Base-by-base conservation (phyloP, 2,329 filamentous ascomycete genomes). In the Furcasterigmium furcatum region DNA sequence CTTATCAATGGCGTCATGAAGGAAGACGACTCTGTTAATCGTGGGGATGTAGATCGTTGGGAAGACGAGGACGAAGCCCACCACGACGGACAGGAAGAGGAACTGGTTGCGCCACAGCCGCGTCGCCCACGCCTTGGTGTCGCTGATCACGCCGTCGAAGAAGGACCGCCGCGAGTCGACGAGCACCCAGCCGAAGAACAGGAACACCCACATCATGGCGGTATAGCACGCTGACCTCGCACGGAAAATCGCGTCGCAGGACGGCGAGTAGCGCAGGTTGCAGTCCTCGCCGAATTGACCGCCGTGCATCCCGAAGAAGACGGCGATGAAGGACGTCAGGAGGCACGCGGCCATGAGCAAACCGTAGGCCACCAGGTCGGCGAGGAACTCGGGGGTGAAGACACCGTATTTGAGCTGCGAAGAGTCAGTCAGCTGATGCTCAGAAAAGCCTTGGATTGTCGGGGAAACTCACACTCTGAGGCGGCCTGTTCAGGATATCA, bases 161-260 rank as follows among this genome's bases (percentile, higher is more conserved):
- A 87, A 82, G 6, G 78, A 82, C 19, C 81, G 77, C 12, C 84
- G 79, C 58, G 80, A 73, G 53, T 85, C 73, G 44, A 85, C 74
- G 62, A 86, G 79, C 55, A 87, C 82, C 84, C 84, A 87, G 1
- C 83, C 83, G 32, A 85, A 73, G 66, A 87, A 79, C 9, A 87
- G 70, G 5, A 83, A 82, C 48, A 79, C 80, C 82, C 83, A 87
- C 3, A 82, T 86, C 56, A 87, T 73, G 52, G 75, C 80, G 9
- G 80, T 80, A 55, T 86, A 88, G 34, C 76, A 80, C 3, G 84
- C 85, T 1, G 82, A 80, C 5, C 84, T 78, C 2, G 84, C 83
- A 5, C 76, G 75, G 67, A 84, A 86, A 10, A 84, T 79, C 0
- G 70, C 68, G 32, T 79, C 73, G 58, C 81, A 85, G 3, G 64